These are phyloP conservation scores for Blastobotrys niveus DNA, from an alignment of 1,139 yeast genomes.

Conservation along the genomic window DNA sequence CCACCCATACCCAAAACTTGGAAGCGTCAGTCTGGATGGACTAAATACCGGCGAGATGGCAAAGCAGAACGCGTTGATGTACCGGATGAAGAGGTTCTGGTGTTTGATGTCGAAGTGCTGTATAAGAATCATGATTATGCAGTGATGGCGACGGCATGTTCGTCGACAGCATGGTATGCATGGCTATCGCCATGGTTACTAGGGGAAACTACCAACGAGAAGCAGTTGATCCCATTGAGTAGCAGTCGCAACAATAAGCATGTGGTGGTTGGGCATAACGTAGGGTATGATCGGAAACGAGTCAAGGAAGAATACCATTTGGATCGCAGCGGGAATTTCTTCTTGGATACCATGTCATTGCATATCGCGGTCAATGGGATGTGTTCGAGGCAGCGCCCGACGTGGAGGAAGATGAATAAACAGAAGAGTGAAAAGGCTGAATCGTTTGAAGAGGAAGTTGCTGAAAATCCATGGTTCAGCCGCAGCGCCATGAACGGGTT, in stretches of 20 bases:
- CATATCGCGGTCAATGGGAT: constrained; percentile 90
- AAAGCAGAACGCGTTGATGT: constrained; percentile 43
- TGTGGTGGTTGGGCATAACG: constrained; percentile 80
- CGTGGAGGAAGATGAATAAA: constrained; percentile 53
- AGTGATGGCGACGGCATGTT: constrained; percentile 75
- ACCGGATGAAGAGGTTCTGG: constrained; percentile 66
- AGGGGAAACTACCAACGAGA: constrained; percentile 44
- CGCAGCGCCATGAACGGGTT: constrained; percentile 74
- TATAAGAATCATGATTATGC: constrained; percentile 72
- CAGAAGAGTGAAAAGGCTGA: constrained; percentile 23
- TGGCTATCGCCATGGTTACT: constrained; percentile 89
- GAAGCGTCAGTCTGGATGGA: constrained; percentile 64
- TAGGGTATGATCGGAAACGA: constrained; percentile 86
- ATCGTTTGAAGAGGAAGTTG: constrained; percentile 21
- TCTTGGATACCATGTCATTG: constrained; percentile 84
- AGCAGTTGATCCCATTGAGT: constrained; percentile 74
- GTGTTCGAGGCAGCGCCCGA: constrained; percentile 84
- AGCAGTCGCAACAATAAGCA: constrained; percentile 17
- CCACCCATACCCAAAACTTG: constrained; percentile 44
- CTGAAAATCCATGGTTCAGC: constrained; percentile 29
- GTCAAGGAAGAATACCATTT: constrained; percentile 77
- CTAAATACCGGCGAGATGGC: constrained; percentile 49
- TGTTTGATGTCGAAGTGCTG: constrained; percentile 86
- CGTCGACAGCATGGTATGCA: constrained; percentile 80
- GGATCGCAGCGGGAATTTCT: constrained; percentile 63